Evolutionary conservation across 495 filamentous ascomycete species (phyloP).

Genomic region (Halenospora varia): DNA sequence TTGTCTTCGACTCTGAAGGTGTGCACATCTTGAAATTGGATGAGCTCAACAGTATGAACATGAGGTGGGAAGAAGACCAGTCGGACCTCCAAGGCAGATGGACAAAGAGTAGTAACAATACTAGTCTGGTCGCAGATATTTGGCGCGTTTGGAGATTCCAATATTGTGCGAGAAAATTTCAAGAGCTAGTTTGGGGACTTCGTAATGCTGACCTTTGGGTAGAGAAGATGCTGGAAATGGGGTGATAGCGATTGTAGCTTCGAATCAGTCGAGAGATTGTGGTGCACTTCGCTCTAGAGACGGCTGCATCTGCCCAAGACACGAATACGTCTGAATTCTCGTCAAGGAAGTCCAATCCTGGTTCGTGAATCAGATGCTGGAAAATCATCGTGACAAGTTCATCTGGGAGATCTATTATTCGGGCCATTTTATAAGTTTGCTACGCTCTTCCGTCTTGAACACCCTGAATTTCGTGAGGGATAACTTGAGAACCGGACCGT

Average conservation of each 20-base stretch:
- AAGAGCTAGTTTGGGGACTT: not conserved
- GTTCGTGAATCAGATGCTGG: not conserved
- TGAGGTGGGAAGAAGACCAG: not conserved
- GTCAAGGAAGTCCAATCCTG: not conserved
- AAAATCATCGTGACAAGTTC: not conserved
- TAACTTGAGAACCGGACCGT: too few relatives aligned
- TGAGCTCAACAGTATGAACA: not conserved
- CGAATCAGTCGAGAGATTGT: not conserved
- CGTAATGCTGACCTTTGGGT: not conserved
- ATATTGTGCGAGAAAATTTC: not conserved
- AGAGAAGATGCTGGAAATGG: not conserved
- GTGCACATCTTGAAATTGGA: not conserved
- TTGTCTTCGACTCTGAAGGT: not conserved
- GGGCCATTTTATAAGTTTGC: not conserved
- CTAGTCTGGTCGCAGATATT: not conserved
- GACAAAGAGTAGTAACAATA: not conserved
- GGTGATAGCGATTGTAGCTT: not conserved
- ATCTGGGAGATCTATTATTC: not conserved
- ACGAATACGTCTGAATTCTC: not conserved
- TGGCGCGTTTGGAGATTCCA: not conserved
- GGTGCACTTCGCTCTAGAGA: not conserved
- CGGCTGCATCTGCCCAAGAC: not conserved
- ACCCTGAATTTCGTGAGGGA: too few relatives aligned
- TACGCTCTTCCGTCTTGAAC: too few relatives aligned
- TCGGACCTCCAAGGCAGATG: not conserved